Conservation (phyloP, 768 basidiomycete genomes). For the Naganishia onofrii region DNA sequence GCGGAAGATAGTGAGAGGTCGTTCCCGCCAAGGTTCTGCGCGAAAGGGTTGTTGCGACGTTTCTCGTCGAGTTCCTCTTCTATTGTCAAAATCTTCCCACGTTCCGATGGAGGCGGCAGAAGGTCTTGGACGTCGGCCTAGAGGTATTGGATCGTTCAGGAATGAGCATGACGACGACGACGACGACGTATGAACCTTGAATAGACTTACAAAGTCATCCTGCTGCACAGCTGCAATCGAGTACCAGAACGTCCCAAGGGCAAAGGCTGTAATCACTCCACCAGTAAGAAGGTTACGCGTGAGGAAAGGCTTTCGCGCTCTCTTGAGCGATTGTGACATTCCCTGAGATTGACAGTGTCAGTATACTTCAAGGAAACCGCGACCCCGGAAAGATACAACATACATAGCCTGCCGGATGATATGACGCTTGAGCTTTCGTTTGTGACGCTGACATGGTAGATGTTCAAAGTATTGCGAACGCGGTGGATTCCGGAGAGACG, state of each 20-base stretch:
- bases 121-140: conserved; percentile 50
- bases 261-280: conserved; percentile 67
- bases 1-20: neutral
- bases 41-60: conserved; percentile 8
- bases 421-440: conserved; percentile 54
- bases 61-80: conserved; percentile 51
- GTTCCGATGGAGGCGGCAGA: conserved; percentile 52
- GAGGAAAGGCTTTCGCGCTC: conserved; percentile 81
- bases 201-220: conserved; percentile 66
- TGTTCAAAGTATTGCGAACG: no score
- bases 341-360: conserved; percentile 54
- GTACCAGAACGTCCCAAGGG: conserved; percentile 80
- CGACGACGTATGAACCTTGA: no score
- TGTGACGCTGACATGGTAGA: conserved; percentile 25
- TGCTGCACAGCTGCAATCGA: conserved; percentile 92
- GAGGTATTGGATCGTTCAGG: neutral
- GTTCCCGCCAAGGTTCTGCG: conserved; percentile 20
- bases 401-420: conserved; percentile 61
- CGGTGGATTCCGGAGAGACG: no score
- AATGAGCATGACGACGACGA: neutral
- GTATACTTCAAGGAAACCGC: conserved; percentile 54
- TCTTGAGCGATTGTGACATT: conserved; percentile 81
- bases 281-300: conserved; percentile 77
- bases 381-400: conserved; percentile 40
- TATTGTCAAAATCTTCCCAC: conserved; percentile 46